Base-by-base conservation (phyloP, 768 basidiomycete genomes). In the Naganishia vishniacii region DNA sequence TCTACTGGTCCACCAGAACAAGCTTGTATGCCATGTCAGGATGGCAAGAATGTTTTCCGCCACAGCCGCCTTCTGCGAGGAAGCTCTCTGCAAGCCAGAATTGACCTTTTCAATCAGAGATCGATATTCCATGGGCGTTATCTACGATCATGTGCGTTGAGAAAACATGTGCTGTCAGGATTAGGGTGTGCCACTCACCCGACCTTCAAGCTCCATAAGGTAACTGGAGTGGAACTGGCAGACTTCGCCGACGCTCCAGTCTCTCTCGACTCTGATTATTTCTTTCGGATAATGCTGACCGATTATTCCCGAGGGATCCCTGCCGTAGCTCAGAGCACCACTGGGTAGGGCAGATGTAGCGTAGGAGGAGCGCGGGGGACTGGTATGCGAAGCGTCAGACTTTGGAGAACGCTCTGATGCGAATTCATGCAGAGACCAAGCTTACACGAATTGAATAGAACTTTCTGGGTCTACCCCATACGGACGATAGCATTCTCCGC, bases 71-170 rank as follows among this genome's bases (percentile, higher is more conserved):
- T 81, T 79, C 61, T 88, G 79, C 68, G 89, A 89, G 74, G 95
- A 85, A 1, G 95, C 95, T 4, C 85, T 85, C 48, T 91, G 88
- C 61, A 99, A 82, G 20, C 86, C 79, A 71, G 88, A 85, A 78
- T 99, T 99, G 78, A 98, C 85, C 25, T 86, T 82, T 71, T 93
- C 92, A 74, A 98, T 86, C 31, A 90, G 88, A 76, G 89, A 87
- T 46, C 88, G 82, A 75, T 93, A 97, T 70, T 91, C 86, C 3
- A 88, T 89, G 25, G 93, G 90, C 11, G 89, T 88, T 72, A 99
- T 85, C 92, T 95, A 72, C 12, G 6, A 25, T n/a, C n/a, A 51
- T 42, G 12, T 12, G n/a, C n/a, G n/a, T n/a, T n/a, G n/a, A n/a
- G n/a, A n/a, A n/a, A n/a, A n/a, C n/a, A n/a, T n/a, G n/a, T n/a